Percentiles rank a stretch among this genome's conserved stretches.
Conservation (phyloP, 2,329 filamentous ascomycete genomes). For the Allantophomopsis lycopodina region DNA sequence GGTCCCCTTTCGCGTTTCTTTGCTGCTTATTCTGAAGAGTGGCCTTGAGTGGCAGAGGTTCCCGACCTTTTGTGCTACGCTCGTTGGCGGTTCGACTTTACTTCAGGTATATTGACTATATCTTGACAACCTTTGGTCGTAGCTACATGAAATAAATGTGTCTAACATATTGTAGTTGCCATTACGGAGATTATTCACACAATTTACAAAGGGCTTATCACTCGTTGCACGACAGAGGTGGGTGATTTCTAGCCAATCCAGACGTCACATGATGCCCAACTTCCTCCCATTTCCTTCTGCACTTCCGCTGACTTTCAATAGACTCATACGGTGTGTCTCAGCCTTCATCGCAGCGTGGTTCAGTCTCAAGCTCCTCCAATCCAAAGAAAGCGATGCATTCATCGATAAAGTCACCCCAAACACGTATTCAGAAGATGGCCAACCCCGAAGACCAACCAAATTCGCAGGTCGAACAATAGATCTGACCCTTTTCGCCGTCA, state of each 20-base stretch:
- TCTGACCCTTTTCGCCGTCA: constrained; percentile 65
- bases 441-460: constrained; percentile 14
- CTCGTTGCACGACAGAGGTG: constrained; percentile 19
- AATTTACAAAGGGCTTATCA: constrained; percentile 13
- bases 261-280: constrained; percentile 1
- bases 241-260: constrained; percentile 4
- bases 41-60: constrained; percentile 42
- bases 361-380: constrained; percentile 42
- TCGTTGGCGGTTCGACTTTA: constrained; percentile 46
- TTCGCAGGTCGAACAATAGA: constrained; percentile 64
- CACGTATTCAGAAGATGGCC: constrained; percentile 11
- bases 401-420: constrained; percentile 23
- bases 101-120: constrained; percentile 32
- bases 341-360: constrained; percentile 44
- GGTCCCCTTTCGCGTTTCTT: constrained; percentile 17
- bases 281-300: not conserved
- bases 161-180: constrained; percentile 15
- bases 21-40: constrained; percentile 27
- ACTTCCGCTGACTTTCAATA: constrained; percentile 12
- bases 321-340: constrained; percentile 40
- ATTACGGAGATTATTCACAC: constrained; percentile 15
- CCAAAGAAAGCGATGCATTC: constrained; percentile 30
- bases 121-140: not conserved
- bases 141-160: not conserved
- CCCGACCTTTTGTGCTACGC: constrained; percentile 45